phyloP scores from a whole-genome alignment of 2,329 filamentous ascomycete species.

The Geosmithia flava region DNA sequence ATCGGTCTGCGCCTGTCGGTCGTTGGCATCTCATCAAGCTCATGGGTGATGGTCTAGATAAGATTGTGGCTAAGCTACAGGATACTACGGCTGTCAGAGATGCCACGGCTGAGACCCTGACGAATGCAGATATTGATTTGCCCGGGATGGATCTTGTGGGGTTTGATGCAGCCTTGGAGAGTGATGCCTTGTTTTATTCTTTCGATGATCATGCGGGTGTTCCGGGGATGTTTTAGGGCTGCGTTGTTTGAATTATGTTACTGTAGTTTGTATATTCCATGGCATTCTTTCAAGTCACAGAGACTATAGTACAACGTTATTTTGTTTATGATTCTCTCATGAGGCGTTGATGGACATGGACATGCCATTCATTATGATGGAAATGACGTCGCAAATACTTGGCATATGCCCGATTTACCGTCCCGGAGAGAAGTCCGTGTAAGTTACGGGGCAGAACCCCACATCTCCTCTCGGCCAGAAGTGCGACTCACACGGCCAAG shows the following conservation, averaged over 20 bases:
- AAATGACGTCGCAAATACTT: not conserved
- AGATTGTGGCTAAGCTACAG: slow-evolving; percentile 14
- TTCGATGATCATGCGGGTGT: not conserved
- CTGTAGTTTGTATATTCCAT: not conserved
- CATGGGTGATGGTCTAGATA: slow-evolving; percentile 32
- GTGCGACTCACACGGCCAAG: not conserved
- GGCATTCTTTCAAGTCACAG: too few species aligned
- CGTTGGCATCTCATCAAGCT: slow-evolving; percentile 31
- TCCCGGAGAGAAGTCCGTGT: not conserved
- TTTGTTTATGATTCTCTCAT: too few species aligned
- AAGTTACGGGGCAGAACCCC: not conserved
- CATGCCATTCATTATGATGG: not conserved
- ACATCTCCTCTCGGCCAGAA: not conserved
- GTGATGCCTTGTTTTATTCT: not conserved
- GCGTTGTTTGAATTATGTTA: not conserved
- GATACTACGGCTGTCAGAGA: not conserved
- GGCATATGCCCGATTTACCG: not conserved
- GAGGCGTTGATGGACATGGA: too few species aligned
- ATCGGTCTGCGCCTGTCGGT: slow-evolving; percentile 23
- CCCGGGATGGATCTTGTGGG: not conserved
- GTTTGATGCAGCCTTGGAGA: not conserved
- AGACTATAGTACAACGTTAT: too few species aligned
- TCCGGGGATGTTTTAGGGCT: not conserved
- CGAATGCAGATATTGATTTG: not conserved
- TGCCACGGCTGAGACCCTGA: not conserved